Evolutionary conservation across 305 asterid genomes (phyloP), one percentile per base, ranked within the genome.

Genomic region (Andrographis paniculata): DNA sequence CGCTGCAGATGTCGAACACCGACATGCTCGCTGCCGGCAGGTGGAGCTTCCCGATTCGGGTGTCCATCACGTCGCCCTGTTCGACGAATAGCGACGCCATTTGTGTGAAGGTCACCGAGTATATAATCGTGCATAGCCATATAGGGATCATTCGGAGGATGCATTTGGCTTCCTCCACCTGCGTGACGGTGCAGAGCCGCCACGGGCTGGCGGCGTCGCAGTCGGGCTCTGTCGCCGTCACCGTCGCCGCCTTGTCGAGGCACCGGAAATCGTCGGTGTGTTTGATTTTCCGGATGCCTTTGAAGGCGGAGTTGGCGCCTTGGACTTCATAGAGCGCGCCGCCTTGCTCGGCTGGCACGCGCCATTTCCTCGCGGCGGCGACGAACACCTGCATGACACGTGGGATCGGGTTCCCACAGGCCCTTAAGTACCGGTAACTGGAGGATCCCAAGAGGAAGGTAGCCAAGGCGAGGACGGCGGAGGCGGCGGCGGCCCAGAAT

Each of bases 1-100:
- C 67, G 42, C 61, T 47, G 47, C 52, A 54, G 17, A 61, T 42
- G 61, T 54, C 67, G 42, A 61, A 61, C 14, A 45, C 52, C 1
- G 67, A 40, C 67, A 61, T 61, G 62, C 67, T 48, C n/a, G 67
- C 67, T 11, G 67, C 67, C 2, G 67, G 67, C 38, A 61, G 27
- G 22, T 31, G 18, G 40, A 61, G 54, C 0, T 41, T 61, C 15
- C 67, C 61, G 12, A 61, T 48, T 4, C 17, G 11, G 28, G 50
- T 20, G 50, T 61, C 17, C 67, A 61, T 61, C 16, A 61, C 67
- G 17, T 42, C 56, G 14, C 67, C 62, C 31, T 61, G 67, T 55
- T 61, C 67, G 13, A 61, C 67, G 48, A 54, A 61, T 1, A 61
- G 56, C 11, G 67, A 61, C 2, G 62, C 67, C 62, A 61, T 61